Percentiles rank a stretch among this genome's conserved stretches.
Conservation (phyloP, 441 rosid genomes). For the Aleurites moluccanus region DNA sequence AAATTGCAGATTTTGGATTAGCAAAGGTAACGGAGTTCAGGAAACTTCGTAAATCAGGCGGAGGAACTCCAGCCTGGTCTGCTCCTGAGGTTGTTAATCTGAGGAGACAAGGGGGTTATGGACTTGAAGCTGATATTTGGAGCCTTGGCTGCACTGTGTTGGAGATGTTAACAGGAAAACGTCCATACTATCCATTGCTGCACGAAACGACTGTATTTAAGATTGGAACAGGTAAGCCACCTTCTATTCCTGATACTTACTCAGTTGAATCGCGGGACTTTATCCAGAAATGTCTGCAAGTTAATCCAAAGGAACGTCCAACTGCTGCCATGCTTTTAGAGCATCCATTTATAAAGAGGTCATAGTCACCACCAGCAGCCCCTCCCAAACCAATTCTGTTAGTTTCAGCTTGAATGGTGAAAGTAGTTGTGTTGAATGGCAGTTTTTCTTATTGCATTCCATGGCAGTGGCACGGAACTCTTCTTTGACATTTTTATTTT, state of each 20-base stretch:
- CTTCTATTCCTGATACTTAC: slow-evolving; percentile 67
- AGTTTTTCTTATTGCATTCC: too few species aligned
- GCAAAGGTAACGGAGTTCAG: neutral
- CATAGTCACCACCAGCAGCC: neutral
- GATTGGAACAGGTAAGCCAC: slow-evolving; percentile 85
- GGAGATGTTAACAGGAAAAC: slow-evolving; percentile 44
- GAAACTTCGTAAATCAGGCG: neutral
- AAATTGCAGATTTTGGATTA: neutral
- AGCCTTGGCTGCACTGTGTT: slow-evolving; percentile 64
- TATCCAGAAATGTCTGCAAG: slow-evolving; percentile 48
- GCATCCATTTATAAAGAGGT: neutral
- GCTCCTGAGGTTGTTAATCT: slow-evolving; percentile 9
- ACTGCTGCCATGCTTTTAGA: neutral
- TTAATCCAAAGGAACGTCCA: neutral
- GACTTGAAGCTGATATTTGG: slow-evolving; percentile 60
- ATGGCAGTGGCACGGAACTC: too few species aligned
- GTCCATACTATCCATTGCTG: slow-evolving; percentile 21
- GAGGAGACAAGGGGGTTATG: slow-evolving; percentile 3
- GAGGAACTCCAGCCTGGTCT: neutral
- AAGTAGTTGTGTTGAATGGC: too few species aligned
- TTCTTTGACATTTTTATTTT: too few species aligned
- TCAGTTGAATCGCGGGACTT: slow-evolving; percentile 75
- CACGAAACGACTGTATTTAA: slow-evolving; percentile 44
- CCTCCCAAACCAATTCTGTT: too few species aligned
- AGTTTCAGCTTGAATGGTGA: too few species aligned